Conservation (phyloP, 768 basidiomycete genomes). For the Kwoniella sp. region DNA sequence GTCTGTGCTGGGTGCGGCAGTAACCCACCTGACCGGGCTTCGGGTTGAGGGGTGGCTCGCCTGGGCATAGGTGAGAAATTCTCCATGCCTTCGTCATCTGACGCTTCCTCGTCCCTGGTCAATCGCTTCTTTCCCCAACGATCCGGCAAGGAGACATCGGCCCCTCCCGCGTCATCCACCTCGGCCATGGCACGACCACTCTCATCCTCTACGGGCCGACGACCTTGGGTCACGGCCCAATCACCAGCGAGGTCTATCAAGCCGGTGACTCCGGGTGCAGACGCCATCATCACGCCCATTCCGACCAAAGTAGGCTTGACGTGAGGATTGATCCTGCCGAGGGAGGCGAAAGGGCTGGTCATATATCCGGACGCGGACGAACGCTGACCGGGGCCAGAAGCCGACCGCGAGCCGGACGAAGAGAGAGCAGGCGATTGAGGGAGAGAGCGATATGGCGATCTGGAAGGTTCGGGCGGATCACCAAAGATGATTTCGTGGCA, state of each 20-base stretch:
- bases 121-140: conserved; percentile 4
- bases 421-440: conserved; percentile 54
- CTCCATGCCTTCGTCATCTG: conserved; percentile 5
- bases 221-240: conserved; percentile 84
- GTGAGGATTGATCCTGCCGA: conserved; percentile 63
- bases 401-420: conserved; percentile 27
- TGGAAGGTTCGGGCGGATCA: conserved; percentile 66
- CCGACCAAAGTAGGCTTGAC: conserved; percentile 75
- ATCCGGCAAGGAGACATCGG: conserved; percentile 21
- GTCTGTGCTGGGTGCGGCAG: conserved; percentile 20
- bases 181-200: conserved; percentile 45
- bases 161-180: conserved; percentile 55
- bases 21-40: background rate
- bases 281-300: conserved; percentile 73
- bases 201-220: conserved; percentile 50
- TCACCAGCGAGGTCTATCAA: conserved; percentile 71
- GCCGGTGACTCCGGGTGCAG: conserved; percentile 68
- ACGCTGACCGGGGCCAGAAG: background rate
- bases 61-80: background rate
- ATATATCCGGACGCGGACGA: background rate
- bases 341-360: background rate
- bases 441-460: conserved; percentile 63
- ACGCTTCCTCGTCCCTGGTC: conserved; percentile 1
- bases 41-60: background rate
- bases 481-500: conserved; percentile 97